A percentile compares a stretch with the other conserved stretches of the same genome.
Evolutionary conservation across 306 rosid genomes (phyloP).

Genomic region (Myrica gale): DNA sequence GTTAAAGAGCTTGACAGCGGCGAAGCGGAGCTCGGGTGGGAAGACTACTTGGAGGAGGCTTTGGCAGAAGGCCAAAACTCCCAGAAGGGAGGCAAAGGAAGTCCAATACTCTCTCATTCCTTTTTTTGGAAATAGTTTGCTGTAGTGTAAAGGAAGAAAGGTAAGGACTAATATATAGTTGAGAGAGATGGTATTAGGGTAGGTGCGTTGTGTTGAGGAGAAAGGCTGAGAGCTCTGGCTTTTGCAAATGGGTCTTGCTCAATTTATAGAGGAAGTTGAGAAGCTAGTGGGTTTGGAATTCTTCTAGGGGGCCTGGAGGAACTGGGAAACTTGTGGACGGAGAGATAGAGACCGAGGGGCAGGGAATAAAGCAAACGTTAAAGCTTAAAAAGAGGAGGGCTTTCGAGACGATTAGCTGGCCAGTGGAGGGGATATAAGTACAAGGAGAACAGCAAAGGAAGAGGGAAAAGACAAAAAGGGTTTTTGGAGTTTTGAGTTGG

Average conservation of each 20-base stretch:
- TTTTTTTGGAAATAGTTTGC: neutral
- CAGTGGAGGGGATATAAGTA: constrained; percentile 36
- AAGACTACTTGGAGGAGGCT: constrained; percentile 68
- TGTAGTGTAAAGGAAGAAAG: neutral
- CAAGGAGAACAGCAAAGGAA: constrained; percentile 39
- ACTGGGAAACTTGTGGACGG: constrained; percentile 7
- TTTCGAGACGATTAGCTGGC: constrained; percentile 38
- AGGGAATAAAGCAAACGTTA: neutral
- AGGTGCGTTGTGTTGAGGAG: neutral
- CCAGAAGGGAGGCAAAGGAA: constrained; percentile 71
- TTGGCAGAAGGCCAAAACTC: constrained; percentile 86
- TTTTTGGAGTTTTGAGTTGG: constrained; percentile 38
- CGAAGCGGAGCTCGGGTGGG: constrained; percentile 93
- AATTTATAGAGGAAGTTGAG: constrained; percentile 42
- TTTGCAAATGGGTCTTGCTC: constrained; percentile 10
- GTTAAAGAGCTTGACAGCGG: constrained; percentile 51
- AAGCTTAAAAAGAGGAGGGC: constrained; percentile 3
- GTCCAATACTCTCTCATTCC: constrained; percentile 85
- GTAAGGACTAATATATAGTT: neutral
- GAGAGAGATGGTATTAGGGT: neutral
- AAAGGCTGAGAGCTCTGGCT: neutral
- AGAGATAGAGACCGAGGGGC: constrained; percentile 1
- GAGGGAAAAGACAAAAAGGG: constrained; percentile 39
- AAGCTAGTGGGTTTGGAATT: neutral
- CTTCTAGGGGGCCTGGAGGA: neutral